Evolutionary conservation across 2,329 filamentous ascomycete species (phyloP), one percentile per base, ranked within the genome.

Genomic region (Massarina eburnea): DNA sequence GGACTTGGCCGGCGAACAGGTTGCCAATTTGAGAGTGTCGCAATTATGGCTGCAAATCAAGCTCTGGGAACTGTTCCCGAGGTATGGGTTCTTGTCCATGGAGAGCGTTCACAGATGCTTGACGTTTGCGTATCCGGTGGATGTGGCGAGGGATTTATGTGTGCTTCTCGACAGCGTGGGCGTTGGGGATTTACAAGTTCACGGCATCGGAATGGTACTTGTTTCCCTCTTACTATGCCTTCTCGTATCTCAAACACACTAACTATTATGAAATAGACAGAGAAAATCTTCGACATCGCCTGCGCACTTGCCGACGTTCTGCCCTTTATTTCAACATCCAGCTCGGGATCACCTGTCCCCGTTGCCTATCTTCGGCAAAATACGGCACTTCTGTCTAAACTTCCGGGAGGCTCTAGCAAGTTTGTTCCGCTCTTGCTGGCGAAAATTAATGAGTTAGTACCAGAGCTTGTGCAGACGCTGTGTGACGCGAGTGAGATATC

Each of bases 41-140:
- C 82, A 86, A 58, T 77, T 83, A 51, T 88, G 84, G 83, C 70
- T 88, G 17, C 82, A 83, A 68, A 81, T 77, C 44, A 79, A 82
- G 42, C 72, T 78, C 1, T 87, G 83, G 84, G 81, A 86, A 55
- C 67, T 87, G 17, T 77, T 74, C 47, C 75, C 79, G 43, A 80
- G 76, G 36, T 81, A 79, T 55, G 77, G 80, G 8, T 79, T 73
- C 51, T 68, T 78, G 21, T 77, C 17, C 3, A 66, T 55, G 67
- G 71, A 43, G 64, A 71, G 50, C 67, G 76, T 46, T 0, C 77
- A 83, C 32, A 75, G 79, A 17, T 73, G 72, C 51, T 76, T 85
- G 49, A 80, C 82, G 0, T 87, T 85, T 55, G 77, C 80, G 41
- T 86, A 84, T 54, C 80, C 84, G 3, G 74, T 84, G 17, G 79